phyloP scores from a whole-genome alignment of 306 rosid species.

The Medicago arabica region DNA sequence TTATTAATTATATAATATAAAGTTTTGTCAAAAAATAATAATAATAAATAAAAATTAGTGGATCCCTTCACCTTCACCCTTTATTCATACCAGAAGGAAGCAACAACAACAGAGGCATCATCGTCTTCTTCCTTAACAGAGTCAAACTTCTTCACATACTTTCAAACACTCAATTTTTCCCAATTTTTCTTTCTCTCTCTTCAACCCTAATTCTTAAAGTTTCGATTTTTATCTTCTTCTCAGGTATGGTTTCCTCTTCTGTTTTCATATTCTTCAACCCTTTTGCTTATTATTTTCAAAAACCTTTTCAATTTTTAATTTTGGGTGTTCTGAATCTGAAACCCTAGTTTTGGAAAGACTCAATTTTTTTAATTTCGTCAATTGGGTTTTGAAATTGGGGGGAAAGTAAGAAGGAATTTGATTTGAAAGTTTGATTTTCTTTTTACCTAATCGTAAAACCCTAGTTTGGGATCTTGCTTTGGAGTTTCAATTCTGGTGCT shows the following conservation, averaged over 20 bases:
- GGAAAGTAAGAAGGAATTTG: not conserved
- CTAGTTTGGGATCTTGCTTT: slow-evolving; percentile 67
- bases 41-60: slow-evolving; percentile 40
- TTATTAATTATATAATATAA: not conserved
- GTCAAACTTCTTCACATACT: slow-evolving; percentile 61
- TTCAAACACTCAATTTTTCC: slow-evolving; percentile 47
- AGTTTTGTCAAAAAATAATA: not conserved
- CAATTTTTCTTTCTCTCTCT: slow-evolving; percentile 25
- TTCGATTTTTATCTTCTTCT: slow-evolving; percentile 38
- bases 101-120: slow-evolving; percentile 48
- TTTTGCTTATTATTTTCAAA: slow-evolving; percentile 22
- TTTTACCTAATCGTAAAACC: slow-evolving; percentile 59
- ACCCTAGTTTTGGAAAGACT: slow-evolving; percentile 50
- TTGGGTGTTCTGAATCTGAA: slow-evolving; percentile 48
- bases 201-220: slow-evolving; percentile 31
- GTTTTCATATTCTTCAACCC: slow-evolving; percentile 13
- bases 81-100: slow-evolving; percentile 45
- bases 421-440: slow-evolving; percentile 38
- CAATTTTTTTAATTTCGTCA: slow-evolving; percentile 42
- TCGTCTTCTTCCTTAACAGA: slow-evolving; percentile 69
- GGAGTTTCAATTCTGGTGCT: slow-evolving; percentile 47
- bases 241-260: slow-evolving; percentile 44
- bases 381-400: slow-evolving; percentile 42
- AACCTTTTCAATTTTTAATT: slow-evolving; percentile 18
- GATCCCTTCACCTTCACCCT: slow-evolving; percentile 58